These are phyloP conservation scores for Plectosphaerella plurivora DNA, from an alignment of 2,329 filamentous ascomycete species.

Conservation along the genomic window DNA sequence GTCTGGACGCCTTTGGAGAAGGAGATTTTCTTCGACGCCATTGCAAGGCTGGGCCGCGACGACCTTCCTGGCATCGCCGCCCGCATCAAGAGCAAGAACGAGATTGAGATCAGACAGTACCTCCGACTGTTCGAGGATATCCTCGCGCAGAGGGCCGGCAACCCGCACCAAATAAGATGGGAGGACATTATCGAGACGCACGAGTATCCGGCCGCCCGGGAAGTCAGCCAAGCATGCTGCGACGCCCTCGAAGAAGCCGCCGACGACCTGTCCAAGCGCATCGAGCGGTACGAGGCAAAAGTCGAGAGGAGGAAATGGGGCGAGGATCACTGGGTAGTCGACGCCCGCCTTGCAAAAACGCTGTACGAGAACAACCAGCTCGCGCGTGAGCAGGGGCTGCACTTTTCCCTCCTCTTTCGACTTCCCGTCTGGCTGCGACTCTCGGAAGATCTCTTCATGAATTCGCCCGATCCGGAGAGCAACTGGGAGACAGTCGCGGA, in stretches of 20 bases:
- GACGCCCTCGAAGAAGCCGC: constrained; percentile 63
- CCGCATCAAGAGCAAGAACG: constrained; percentile 66
- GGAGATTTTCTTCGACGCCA: constrained; percentile 58
- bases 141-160: constrained; percentile 31
- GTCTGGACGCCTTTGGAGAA: constrained; percentile 72
- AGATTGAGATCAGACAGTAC: constrained; percentile 69
- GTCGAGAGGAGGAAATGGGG: constrained; percentile 59
- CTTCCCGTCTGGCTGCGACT: constrained; percentile 58
- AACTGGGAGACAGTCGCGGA: constrained; percentile 64
- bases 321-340: constrained; percentile 60
- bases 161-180: constrained; percentile 9
- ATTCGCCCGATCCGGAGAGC: constrained; percentile 51
- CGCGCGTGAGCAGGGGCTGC: constrained; percentile 9
- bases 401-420: constrained; percentile 52
- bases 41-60: constrained; percentile 60
- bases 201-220: constrained; percentile 67
- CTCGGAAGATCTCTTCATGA: constrained; percentile 72
- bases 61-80: constrained; percentile 58
- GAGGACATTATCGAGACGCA: constrained; percentile 36
- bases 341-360: constrained; percentile 25
- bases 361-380: constrained; percentile 10
- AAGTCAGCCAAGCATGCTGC: constrained; percentile 65
- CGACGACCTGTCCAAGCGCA: constrained; percentile 58
- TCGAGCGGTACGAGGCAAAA: constrained; percentile 58
- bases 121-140: constrained; percentile 56